phyloP scores from a whole-genome alignment of 2,329 filamentous ascomycete genomes.

The Oidium heveae region DNA sequence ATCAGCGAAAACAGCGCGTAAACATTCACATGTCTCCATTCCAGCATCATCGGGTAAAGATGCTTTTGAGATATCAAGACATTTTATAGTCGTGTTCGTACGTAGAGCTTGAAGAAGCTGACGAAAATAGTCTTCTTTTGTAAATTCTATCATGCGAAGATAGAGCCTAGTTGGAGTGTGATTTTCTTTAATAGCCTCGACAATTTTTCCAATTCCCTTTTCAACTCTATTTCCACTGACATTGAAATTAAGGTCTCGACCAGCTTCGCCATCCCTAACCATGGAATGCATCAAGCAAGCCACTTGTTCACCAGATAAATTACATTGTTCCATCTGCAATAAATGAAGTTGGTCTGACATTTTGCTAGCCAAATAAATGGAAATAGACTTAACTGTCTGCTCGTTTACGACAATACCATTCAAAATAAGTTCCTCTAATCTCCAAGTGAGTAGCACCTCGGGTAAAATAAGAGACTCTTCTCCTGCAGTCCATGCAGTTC shows the following conservation, averaged over 20 bases:
- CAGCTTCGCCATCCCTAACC: conserved; percentile 21
- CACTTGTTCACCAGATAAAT: conserved; percentile 36
- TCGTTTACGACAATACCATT: conserved; percentile 37
- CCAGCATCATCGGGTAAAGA: conserved; percentile 44
- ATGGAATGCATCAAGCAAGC: conserved; percentile 40
- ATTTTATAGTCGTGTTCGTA: conserved; percentile 34
- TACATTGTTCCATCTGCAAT: conserved; percentile 40
- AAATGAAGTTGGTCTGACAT: conserved; percentile 34
- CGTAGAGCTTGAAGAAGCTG: conserved; percentile 35
- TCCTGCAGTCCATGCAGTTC: conserved; percentile 36
- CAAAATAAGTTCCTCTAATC: conserved; percentile 36
- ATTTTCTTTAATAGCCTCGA: conserved; percentile 23
- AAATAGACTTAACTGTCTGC: conserved; percentile 37
- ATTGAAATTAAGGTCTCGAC: conserved; percentile 36
- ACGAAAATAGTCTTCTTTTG: conserved; percentile 22
- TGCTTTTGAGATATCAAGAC: conserved; percentile 43
- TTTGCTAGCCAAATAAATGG: conserved; percentile 34
- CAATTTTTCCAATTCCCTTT: conserved; percentile 23
- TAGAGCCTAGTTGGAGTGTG: conserved; percentile 36
- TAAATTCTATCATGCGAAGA: conserved; percentile 39
- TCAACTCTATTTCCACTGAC: conserved; percentile 31
- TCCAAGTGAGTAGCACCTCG: conserved; percentile 41
- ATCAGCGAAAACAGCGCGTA: conserved; percentile 38
- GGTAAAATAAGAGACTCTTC: conserved; percentile 36
- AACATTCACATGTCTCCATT: conserved; percentile 36